phyloP scores from a whole-genome alignment of 768 basidiomycete genomes.

The Psilocybe subaeruginosa region DNA sequence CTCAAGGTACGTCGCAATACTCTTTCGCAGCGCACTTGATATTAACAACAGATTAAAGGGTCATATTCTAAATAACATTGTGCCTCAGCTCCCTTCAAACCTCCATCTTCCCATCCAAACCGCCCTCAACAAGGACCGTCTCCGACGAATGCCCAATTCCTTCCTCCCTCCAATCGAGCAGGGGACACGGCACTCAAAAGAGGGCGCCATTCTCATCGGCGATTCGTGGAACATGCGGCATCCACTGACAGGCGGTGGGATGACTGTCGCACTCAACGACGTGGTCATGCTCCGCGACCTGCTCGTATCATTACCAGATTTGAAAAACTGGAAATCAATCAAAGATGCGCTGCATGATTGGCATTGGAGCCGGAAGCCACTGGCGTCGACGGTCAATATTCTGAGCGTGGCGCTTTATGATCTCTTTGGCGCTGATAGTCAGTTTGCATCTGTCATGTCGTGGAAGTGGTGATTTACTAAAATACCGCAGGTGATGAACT shows the following conservation, averaged over 20 bases:
- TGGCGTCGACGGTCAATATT: constrained; percentile 89
- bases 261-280: constrained; percentile 94
- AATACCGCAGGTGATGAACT: constrained; percentile 55
- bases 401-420: constrained; percentile 93
- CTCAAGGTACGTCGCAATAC: constrained; percentile 58
- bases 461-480: constrained; percentile 3
- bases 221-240: constrained; percentile 99
- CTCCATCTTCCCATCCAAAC: constrained; percentile 66
- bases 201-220: constrained; percentile 84
- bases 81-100: constrained; percentile 79
- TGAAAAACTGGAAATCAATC: constrained; percentile 55
- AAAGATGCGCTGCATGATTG: constrained; percentile 62
- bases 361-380: constrained; percentile 86
- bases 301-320: constrained; percentile 47
- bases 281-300: constrained; percentile 73
- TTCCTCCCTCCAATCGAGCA: constrained; percentile 86
- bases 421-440: constrained; percentile 92
- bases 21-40: neutral
- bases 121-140: constrained; percentile 78
- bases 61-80: constrained; percentile 72
- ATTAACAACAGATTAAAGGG: constrained; percentile 38
- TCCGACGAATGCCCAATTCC: constrained; percentile 94
- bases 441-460: constrained; percentile 29
- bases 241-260: constrained; percentile 96
- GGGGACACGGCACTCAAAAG: constrained; percentile 48